phyloP scores from a whole-genome alignment of 148 eudicot species.

The Heliamphora exappendiculata region DNA sequence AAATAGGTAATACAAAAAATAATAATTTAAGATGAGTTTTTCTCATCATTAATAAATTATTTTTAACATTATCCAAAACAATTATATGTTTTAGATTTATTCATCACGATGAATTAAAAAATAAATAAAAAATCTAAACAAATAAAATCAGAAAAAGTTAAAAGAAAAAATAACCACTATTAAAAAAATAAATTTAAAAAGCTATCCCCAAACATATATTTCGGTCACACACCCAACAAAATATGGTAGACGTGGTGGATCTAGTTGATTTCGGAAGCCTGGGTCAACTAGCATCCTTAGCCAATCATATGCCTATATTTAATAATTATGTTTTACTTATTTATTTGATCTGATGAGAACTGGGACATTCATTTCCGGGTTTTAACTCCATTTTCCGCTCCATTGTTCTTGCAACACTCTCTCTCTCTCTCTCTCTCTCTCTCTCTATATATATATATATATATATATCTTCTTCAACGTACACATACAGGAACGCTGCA shows the following conservation, averaged over 20 bases:
- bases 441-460: not conserved
- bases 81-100: no score
- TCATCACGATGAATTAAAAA: no score
- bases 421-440: slow-evolving; percentile 1
- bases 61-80: no score
- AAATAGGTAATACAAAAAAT: no score
- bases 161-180: no score
- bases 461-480: not conserved
- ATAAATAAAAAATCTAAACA: no score
- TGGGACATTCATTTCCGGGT: not conserved
- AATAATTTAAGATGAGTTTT: no score
- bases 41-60: no score
- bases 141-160: no score
- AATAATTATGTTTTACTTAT: not conserved
- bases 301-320: not conserved
- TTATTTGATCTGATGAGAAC: not conserved
- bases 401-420: not conserved
- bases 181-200: no score
- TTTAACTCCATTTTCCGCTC: not conserved
- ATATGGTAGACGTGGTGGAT: not conserved
- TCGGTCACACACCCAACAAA: not conserved
- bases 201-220: no score
- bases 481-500: not conserved
- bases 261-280: not conserved
- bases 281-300: slow-evolving; percentile 1